Evolutionary conservation across 1,284 basidiomycete species (phyloP).

Genomic region (Trichosporon coremiiforme): DNA sequence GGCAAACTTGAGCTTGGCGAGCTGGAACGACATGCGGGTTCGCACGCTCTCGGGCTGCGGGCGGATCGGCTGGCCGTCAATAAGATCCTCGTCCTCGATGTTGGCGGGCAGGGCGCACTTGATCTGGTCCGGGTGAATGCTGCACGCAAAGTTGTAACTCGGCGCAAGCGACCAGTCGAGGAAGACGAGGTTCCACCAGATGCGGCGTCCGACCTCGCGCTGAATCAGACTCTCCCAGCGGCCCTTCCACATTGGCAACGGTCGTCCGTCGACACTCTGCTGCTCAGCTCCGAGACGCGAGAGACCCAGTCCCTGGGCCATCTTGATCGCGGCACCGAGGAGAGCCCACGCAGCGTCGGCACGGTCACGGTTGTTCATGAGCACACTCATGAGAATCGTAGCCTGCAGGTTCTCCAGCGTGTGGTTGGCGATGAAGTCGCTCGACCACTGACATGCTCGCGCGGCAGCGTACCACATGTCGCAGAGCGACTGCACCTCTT

Average conservation of each 20-base stretch:
- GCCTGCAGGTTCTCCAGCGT: slow-evolving; percentile 54
- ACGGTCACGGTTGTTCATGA: slow-evolving; percentile 57
- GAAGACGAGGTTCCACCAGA: slow-evolving; percentile 58
- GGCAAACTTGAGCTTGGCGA: slow-evolving; percentile 54
- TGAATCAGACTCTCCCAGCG: slow-evolving; percentile 56
- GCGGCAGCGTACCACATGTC: slow-evolving; percentile 53
- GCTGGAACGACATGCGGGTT: slow-evolving; percentile 57
- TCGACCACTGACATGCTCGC: slow-evolving; percentile 50
- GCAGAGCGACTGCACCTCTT: slow-evolving; percentile 49
- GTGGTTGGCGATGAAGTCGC: slow-evolving; percentile 55
- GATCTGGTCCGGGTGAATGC: slow-evolving; percentile 57
- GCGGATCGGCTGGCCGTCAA: slow-evolving; percentile 53
- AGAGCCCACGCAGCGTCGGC: slow-evolving; percentile 57
- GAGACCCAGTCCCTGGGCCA: slow-evolving; percentile 57
- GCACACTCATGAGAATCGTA: slow-evolving; percentile 52
- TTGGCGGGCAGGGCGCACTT: slow-evolving; percentile 56
- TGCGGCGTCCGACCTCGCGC: slow-evolving; percentile 55
- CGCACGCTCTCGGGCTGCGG: slow-evolving; percentile 51
- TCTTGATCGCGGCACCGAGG: slow-evolving; percentile 57
- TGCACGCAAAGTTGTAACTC: slow-evolving; percentile 54
- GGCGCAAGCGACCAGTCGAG: slow-evolving; percentile 56
- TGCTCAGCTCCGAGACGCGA: slow-evolving; percentile 57
- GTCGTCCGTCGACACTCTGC: slow-evolving; percentile 47
- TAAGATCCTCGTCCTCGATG: slow-evolving; percentile 56
- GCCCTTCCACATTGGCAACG: slow-evolving; percentile 55